These are phyloP conservation scores for Monosporascus sp. DNA, from an alignment of 2,329 filamentous ascomycete genomes.

Conservation along the genomic window DNA sequence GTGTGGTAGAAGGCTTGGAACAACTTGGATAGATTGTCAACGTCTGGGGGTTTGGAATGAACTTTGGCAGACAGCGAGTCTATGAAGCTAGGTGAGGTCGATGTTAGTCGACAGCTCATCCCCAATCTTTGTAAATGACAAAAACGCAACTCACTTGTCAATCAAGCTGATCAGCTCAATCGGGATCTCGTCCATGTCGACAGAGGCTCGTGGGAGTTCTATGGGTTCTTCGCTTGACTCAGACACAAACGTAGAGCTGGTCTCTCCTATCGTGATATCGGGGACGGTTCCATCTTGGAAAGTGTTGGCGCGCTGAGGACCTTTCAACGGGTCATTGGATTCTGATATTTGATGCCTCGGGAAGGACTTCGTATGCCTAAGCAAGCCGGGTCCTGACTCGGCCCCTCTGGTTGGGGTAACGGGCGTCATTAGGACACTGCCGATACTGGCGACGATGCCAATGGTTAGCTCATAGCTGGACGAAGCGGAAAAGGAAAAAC, in stretches of 20 bases:
- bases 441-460: background rate
- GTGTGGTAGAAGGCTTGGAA: constrained; percentile 92
- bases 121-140: constrained; percentile 2
- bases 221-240: constrained; percentile 39
- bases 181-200: constrained; percentile 82
- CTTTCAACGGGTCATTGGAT: constrained; percentile 26
- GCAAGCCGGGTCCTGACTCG: constrained; percentile 19
- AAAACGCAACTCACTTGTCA: constrained; percentile 60
- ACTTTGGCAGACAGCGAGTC: constrained; percentile 85
- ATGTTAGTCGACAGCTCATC: constrained; percentile 12
- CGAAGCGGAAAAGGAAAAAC: background rate
- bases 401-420: constrained; percentile 17
- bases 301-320: constrained; percentile 42
- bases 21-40: constrained; percentile 75
- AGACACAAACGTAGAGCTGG: constrained; percentile 41
- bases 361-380: constrained; percentile 23
- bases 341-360: constrained; percentile 18
- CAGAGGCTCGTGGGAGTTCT: constrained; percentile 49
- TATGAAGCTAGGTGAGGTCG: constrained; percentile 61
- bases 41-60: constrained; percentile 74
- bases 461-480: background rate
- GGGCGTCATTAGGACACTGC: constrained; percentile 17
- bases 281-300: constrained; percentile 34
- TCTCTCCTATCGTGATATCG: constrained; percentile 19
- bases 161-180: constrained; percentile 89